phyloP scores from a whole-genome alignment of 805 yeast genomes.

The Martiniozyma abietophila region DNA sequence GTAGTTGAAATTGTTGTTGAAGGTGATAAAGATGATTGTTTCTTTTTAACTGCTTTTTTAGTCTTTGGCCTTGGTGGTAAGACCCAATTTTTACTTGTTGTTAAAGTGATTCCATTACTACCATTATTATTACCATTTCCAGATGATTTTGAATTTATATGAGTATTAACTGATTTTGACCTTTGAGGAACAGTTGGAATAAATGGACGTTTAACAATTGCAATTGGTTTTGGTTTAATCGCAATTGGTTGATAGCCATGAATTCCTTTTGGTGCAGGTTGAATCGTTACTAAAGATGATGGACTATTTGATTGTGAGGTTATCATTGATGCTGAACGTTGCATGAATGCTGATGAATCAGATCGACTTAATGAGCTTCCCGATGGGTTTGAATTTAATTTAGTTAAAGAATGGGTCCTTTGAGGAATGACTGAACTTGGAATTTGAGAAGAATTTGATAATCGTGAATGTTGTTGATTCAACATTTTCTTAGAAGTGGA shows the following conservation, averaged over 20 bases:
- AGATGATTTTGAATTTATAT: background rate
- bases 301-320: slow-evolving; percentile 1
- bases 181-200: slow-evolving; percentile 5
- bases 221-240: slow-evolving; percentile 22
- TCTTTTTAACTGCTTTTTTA: slow-evolving; percentile 15
- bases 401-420: too few species aligned
- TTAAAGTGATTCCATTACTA: slow-evolving; percentile 8
- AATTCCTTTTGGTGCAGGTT: slow-evolving; percentile 7
- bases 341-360: slow-evolving; percentile 1
- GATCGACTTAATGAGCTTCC: too few species aligned
- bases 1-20: background rate
- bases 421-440: too few species aligned
- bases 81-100: slow-evolving; percentile 34
- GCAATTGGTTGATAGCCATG: slow-evolving; percentile 23
- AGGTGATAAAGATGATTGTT: background rate
- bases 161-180: slow-evolving; percentile 3
- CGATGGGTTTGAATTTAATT: too few species aligned
- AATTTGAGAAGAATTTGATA: background rate
- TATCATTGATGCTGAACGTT: slow-evolving; percentile 1
- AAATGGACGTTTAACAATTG: slow-evolving; percentile 8
- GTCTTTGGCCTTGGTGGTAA: slow-evolving; percentile 46
- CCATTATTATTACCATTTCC: background rate
- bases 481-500: too few species aligned
- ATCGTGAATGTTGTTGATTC: background rate
- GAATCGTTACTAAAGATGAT: slow-evolving; percentile 4